These are phyloP conservation scores for Cladosporium phlei DNA, from an alignment of 2,329 filamentous ascomycete genomes.

Conservation along the genomic window DNA sequence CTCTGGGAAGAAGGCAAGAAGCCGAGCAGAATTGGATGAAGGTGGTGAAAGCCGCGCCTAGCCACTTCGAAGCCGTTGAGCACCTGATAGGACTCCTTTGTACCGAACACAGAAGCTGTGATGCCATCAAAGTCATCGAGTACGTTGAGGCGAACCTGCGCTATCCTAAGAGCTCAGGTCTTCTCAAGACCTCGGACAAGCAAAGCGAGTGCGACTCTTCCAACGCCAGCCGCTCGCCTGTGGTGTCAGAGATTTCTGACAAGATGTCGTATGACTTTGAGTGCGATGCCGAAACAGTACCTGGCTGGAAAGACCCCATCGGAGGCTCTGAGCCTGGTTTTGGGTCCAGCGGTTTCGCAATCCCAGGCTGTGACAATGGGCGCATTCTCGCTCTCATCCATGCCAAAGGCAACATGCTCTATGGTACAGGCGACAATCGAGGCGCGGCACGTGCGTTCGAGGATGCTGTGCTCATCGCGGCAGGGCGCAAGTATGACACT, in stretches of 20 bases:
- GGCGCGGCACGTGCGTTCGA: constrained; percentile 86
- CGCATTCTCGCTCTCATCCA: constrained; percentile 90
- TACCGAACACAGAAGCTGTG: constrained; percentile 69
- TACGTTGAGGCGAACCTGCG: constrained; percentile 73
- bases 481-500: constrained; percentile 63
- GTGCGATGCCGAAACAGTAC: constrained; percentile 34
- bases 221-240: constrained; percentile 50
- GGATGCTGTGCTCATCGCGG: constrained; percentile 84
- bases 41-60: constrained; percentile 77
- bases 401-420: constrained; percentile 98
- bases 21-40: constrained; percentile 81
- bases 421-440: constrained; percentile 76
- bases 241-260: constrained; percentile 53
- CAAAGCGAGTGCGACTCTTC: constrained; percentile 55
- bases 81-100: constrained; percentile 87
- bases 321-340: constrained; percentile 52
- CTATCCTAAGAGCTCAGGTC: constrained; percentile 42
- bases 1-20: constrained; percentile 74
- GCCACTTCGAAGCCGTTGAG: constrained; percentile 91
- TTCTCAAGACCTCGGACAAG: constrained; percentile 47
- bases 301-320: constrained; percentile 37
- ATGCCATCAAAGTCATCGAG: constrained; percentile 83
- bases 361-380: constrained; percentile 83
- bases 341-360: constrained; percentile 75
- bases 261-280: constrained; percentile 55